A percentile compares a stretch with the other conserved stretches of the same genome.
Evolutionary conservation across 1,139 yeast genomes (phyloP).

Genomic region (Saccharomyces hybrid): DNA sequence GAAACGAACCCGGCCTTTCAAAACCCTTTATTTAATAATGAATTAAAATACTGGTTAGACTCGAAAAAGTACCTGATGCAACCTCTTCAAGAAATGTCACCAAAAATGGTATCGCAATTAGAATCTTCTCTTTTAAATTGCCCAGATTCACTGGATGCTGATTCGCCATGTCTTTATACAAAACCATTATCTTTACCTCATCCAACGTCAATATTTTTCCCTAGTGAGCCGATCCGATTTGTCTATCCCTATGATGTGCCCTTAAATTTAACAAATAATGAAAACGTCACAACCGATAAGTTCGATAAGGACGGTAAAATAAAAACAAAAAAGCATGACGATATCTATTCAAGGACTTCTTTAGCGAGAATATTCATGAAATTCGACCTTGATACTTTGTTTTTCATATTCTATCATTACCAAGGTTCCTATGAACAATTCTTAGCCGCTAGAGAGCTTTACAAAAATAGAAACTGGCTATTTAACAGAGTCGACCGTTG

Average conservation of each 20-base stretch:
- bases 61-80: conserved; percentile 27
- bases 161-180: conserved; percentile 70
- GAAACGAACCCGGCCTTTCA: conserved; percentile 22
- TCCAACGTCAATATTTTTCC: conserved; percentile 86
- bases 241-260: conserved; percentile 32
- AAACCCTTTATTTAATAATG: conserved; percentile 27
- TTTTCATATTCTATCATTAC: conserved; percentile 80
- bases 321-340: conserved; percentile 14
- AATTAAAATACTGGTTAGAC: conserved; percentile 26
- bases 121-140: conserved; percentile 77
- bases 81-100: conserved; percentile 28
- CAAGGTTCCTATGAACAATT: conserved; percentile 65
- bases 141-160: conserved; percentile 90
- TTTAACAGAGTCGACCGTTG: conserved; percentile 70
- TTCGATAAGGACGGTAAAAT: conserved; percentile 5
- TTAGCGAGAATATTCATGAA: conserved; percentile 49
- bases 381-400: conserved; percentile 80
- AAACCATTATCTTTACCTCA: conserved; percentile 67
- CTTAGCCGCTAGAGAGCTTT: conserved; percentile 77
- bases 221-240: conserved; percentile 63
- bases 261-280: conserved; percentile 21
- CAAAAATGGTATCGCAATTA: conserved; percentile 34
- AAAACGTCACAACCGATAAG: neutral
- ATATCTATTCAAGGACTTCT: conserved; percentile 30
- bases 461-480: conserved; percentile 71